A percentile compares a stretch with the other conserved stretches of the same genome.
These are phyloP conservation scores for Brassica balearica DNA, from an alignment of 441 rosid genomes.

Conservation along the genomic window DNA sequence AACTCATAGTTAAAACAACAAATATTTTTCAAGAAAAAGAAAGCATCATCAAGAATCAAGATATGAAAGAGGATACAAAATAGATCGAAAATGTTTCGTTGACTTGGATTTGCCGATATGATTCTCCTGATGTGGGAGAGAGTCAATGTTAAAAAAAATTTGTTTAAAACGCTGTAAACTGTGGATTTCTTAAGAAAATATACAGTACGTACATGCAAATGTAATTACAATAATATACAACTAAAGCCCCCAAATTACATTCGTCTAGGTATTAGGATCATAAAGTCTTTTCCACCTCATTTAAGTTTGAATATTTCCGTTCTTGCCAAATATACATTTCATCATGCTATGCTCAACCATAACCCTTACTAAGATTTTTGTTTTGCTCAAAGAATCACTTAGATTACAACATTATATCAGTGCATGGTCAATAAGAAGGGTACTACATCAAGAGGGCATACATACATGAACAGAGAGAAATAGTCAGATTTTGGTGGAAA, in stretches of 20 bases:
- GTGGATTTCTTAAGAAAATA: background rate
- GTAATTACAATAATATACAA: background rate
- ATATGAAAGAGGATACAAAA: too few relatives aligned
- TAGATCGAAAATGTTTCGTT: background rate
- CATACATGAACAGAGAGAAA: slow-evolving; percentile 29
- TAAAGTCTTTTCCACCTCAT: background rate
- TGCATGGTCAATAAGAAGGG: slow-evolving; percentile 37
- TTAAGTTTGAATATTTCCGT: slow-evolving; percentile 2
- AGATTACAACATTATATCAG: slow-evolving; percentile 15
- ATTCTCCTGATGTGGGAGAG: background rate
- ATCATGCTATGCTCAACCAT: slow-evolving; percentile 16
- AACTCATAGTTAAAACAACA: background rate
- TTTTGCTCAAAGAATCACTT: background rate
- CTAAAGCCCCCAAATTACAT: background rate
- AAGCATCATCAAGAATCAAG: background rate
- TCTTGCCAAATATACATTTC: slow-evolving; percentile 6
- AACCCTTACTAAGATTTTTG: background rate
- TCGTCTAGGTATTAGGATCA: background rate
- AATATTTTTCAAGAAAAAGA: background rate
- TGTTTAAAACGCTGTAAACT: background rate
- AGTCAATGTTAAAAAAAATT: background rate
- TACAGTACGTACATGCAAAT: background rate
- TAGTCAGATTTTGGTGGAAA: slow-evolving; percentile 44
- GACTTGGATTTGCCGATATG: background rate
- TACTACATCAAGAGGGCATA: slow-evolving; percentile 29